phyloP scores from a whole-genome alignment of 2,329 filamentous ascomycete species.

The Triangularia setosa region DNA sequence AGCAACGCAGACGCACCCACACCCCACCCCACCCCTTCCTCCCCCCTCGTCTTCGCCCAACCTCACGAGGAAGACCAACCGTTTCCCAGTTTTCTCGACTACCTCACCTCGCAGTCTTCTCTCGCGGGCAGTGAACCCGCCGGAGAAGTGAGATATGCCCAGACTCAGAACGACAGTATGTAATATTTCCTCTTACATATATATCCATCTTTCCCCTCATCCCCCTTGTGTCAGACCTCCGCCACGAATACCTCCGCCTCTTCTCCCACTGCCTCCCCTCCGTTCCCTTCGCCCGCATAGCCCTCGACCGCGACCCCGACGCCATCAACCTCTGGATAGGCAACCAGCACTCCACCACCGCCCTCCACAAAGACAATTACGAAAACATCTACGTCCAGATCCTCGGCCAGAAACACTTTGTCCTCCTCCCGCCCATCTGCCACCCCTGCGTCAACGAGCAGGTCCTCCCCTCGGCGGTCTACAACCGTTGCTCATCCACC shows the following conservation, averaged over 20 bases:
- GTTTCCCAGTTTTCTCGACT: conserved; percentile 60
- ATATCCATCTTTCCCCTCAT: no score
- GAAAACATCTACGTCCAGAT: conserved; percentile 82
- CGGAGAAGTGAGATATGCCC: conserved; percentile 17
- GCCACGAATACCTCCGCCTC: conserved; percentile 64
- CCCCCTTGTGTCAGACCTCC: no score
- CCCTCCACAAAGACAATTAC: conserved; percentile 78
- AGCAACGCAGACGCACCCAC: conserved; percentile 53
- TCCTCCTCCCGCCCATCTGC: conserved; percentile 67
- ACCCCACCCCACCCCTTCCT: conserved; percentile 27
- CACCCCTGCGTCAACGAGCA: conserved; percentile 66
- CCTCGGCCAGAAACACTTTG: conserved; percentile 69
- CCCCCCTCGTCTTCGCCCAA: conserved; percentile 59
- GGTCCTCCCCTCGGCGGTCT: conserved; percentile 54
- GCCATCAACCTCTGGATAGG: conserved; percentile 83
- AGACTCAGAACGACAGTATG: conserved; percentile 73
- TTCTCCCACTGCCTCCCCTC: conserved; percentile 58
- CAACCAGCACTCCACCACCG: conserved; percentile 64
- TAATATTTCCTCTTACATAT: no score
- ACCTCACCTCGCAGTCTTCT: conserved; percentile 50
- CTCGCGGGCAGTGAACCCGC: not conserved
- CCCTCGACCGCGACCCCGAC: conserved; percentile 58
- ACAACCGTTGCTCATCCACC: conserved; percentile 30
- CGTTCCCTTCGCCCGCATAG: conserved; percentile 70
- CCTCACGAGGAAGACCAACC: conserved; percentile 63